A percentile compares a stretch with the other conserved stretches of the same genome.
Conservation (phyloP, 352 stramenopile species). For the Pythium apleroticum region DNA sequence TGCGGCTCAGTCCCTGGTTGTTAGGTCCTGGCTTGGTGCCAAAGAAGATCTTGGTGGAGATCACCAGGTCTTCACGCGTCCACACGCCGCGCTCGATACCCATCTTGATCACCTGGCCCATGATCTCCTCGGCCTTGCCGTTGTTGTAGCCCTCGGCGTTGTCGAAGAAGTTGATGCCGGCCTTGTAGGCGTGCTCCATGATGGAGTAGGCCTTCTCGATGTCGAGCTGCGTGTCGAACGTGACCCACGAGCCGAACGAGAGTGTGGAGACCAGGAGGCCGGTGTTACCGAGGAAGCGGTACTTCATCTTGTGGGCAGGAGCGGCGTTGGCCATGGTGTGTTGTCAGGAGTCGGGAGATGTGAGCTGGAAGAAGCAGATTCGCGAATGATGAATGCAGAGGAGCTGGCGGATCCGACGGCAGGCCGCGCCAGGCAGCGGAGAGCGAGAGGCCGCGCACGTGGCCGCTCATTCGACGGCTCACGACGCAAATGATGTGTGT, state of each 20-base stretch:
- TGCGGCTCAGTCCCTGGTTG: conserved; percentile 40
- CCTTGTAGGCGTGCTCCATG: conserved; percentile 60
- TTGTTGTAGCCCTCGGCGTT: conserved; percentile 57
- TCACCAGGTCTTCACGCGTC: conserved; percentile 57
- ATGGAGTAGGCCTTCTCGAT: conserved; percentile 58
- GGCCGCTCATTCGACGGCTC: not conserved
- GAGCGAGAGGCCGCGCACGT: not conserved
- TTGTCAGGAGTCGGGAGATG: conserved; percentile 17
- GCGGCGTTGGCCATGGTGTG: conserved; percentile 16
- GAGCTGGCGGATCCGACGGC: conserved; percentile 18
- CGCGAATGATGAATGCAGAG: conserved; percentile 40
- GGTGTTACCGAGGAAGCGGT: conserved; percentile 53
- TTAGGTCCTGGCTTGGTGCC: conserved; percentile 39
- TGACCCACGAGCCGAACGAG: conserved; percentile 56
- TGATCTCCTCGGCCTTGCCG: conserved; percentile 49
- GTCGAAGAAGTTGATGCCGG: conserved; percentile 70
- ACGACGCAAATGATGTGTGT: conserved; percentile 9
- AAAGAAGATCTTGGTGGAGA: conserved; percentile 74
- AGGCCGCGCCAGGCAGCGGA: not conserved
- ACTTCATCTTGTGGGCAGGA: conserved; percentile 52
- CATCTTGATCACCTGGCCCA: conserved; percentile 54
- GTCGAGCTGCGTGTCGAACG: conserved; percentile 49
- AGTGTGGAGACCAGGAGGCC: conserved; percentile 50
- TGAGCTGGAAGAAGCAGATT: conserved; percentile 36
- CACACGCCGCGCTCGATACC: conserved; percentile 45